Evolutionary conservation across 306 rosid genomes (phyloP), one percentile per base, ranked within the genome.

Genomic region (Biancaea sappan): DNA sequence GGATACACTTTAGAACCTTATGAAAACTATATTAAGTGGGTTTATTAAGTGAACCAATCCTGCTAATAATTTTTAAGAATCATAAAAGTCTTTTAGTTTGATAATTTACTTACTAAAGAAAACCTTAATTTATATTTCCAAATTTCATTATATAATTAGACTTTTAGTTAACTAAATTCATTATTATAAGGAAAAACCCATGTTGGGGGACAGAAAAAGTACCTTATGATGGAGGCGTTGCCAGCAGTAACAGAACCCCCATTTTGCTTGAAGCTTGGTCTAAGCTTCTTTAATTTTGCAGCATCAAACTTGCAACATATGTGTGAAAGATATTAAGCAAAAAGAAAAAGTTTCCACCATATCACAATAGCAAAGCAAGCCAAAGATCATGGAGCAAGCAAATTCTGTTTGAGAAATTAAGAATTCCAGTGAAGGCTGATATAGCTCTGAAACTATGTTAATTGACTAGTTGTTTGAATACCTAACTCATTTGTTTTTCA

Each of bases 161-260:
- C 18, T 61, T 5, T 34, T 10, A 35, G 47, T 10, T 18, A 35
- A 34, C 4, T 61, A 61, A 35, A 61, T 19, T 18, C 16, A 35
- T 61, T 34, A 11, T 19, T 34, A 60, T 34, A 32, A 32, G 34
- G 66, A 15, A 60, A 34, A 19, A 35, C 29, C 67, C 28, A 35
- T 4, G 60, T 14, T 37, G 37, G 79, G 79, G 26, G 66, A 66
- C 13, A 70, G 38, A 19, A 10, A 18, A 61, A 38, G 29, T 24
- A 87, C 97, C 97, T 91, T 77, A 91, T 91, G 66, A 72, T 84
- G 78, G 98, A 94, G 72, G 97, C 97, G 86, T 94, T 94, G 75
- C 99, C 97, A 82, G 97, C 99, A 31, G 97, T 92, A 37, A 94
- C 97, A 66, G 97, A 71, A 76, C 97, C 98, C 16, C 96, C 96